phyloP scores from a whole-genome alignment of 306 rosid species.

The Hippophae tibetana region DNA sequence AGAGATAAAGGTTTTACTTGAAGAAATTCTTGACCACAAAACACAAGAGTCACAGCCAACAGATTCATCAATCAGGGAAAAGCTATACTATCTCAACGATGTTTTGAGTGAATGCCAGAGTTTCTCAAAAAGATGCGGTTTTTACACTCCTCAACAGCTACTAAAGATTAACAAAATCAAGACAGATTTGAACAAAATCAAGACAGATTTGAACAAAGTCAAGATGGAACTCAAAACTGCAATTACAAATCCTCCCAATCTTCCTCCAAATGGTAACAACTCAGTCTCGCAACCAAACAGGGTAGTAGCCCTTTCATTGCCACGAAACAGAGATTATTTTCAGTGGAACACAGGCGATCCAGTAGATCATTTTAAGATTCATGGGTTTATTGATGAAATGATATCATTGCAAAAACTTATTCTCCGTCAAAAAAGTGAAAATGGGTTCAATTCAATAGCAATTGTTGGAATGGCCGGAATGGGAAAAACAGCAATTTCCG shows the following conservation, averaged over 20 bases:
- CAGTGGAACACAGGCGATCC: not conserved
- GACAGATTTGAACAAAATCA: constrained; percentile 2
- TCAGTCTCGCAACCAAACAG: not conserved
- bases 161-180: not conserved
- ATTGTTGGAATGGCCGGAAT: constrained; percentile 10
- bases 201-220: not conserved
- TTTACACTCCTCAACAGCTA: not conserved
- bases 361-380: constrained; percentile 3
- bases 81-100: constrained; percentile 8
- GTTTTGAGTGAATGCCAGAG: constrained; percentile 9
- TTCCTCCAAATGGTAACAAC: not conserved
- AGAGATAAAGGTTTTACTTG: not conserved
- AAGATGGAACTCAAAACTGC: not conserved
- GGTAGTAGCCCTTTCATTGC: not conserved
- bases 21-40: not conserved
- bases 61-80: constrained; percentile 3
- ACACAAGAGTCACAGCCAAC: not conserved
- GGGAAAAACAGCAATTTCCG: constrained; percentile 19
- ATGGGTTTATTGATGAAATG: constrained; percentile 17
- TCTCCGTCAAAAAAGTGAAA: not conserved
- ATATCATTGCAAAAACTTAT: constrained; percentile 4
- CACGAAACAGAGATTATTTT: too few species aligned
- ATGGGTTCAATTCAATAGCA: constrained; percentile 12
- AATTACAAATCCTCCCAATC: too few species aligned
- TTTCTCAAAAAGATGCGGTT: not conserved